Evolutionary conservation across 805 yeast species (phyloP).

Genomic region (Yamadazyma philogaea): DNA sequence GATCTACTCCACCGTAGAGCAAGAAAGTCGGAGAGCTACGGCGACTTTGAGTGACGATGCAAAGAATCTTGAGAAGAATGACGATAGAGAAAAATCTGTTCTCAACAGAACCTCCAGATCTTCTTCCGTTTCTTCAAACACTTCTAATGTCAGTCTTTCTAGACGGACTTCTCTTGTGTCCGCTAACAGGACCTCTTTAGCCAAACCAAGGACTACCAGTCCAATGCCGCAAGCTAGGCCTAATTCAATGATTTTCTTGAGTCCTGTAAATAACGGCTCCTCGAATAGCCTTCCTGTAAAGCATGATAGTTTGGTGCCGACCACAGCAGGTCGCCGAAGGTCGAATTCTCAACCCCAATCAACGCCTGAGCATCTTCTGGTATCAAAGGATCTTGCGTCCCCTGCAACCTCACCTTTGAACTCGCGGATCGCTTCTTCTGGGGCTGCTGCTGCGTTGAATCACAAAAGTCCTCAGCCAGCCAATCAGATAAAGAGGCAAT

Average conservation of each 20-base stretch:
- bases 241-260: constrained; percentile 25
- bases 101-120: constrained; percentile 22
- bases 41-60: constrained; percentile 6
- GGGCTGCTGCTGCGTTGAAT: constrained; percentile 34
- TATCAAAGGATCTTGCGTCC: not conserved
- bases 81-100: constrained; percentile 4
- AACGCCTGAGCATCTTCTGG: constrained; percentile 6
- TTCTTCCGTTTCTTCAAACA: constrained; percentile 23
- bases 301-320: not conserved
- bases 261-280: constrained; percentile 6
- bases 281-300: constrained; percentile 7
- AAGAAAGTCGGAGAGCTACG: not conserved
- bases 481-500: not conserved
- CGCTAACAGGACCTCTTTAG: constrained; percentile 16
- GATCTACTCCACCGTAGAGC: constrained; percentile 13
- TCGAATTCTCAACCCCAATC: constrained; percentile 38
- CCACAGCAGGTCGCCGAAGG: constrained; percentile 22
- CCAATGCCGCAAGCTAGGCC: constrained; percentile 20
- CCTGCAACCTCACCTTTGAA: constrained; percentile 6
- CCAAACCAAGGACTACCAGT: constrained; percentile 9
- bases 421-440: constrained; percentile 22
- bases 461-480: constrained; percentile 11
- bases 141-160: constrained; percentile 8
- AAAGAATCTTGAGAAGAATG: constrained; percentile 18
- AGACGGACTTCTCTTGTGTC: constrained; percentile 20